phyloP scores from a whole-genome alignment of 768 basidiomycete species.

The Mrakia blollopis region DNA sequence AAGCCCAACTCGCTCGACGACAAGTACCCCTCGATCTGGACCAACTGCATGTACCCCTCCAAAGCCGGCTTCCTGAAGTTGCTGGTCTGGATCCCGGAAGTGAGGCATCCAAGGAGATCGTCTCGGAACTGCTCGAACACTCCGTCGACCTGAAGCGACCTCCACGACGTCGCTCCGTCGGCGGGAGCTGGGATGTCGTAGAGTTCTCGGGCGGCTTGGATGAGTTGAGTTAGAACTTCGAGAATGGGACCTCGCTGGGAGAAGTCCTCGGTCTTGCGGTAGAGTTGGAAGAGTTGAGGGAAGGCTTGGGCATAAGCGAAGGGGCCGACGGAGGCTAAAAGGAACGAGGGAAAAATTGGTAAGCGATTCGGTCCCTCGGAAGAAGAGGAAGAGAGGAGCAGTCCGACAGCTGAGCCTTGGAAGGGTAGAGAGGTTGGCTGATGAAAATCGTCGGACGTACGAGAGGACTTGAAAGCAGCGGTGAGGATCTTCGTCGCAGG shows the following conservation, averaged over 20 bases:
- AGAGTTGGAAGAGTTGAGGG: slow-evolving; percentile 71
- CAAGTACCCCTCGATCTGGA: slow-evolving; percentile 61
- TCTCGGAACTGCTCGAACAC: slow-evolving; percentile 64
- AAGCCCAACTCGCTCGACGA: slow-evolving; percentile 70
- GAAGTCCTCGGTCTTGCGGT: slow-evolving; percentile 52
- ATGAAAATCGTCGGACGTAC: slow-evolving; percentile 50
- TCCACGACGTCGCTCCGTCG: slow-evolving; percentile 16
- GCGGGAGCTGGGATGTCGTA: slow-evolving; percentile 34
- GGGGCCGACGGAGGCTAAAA: slow-evolving; percentile 60
- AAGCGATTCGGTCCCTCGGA: not conserved
- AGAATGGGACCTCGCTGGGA: slow-evolving; percentile 59
- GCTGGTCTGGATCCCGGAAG: slow-evolving; percentile 28
- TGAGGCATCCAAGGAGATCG: slow-evolving; percentile 54
- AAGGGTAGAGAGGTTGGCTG: not conserved
- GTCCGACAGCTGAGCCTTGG: not conserved
- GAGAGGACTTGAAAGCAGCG: slow-evolving; percentile 67
- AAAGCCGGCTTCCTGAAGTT: slow-evolving; percentile 55
- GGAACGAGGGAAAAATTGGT: slow-evolving; percentile 1
- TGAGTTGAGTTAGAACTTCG: slow-evolving; percentile 51
- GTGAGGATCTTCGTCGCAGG: slow-evolving; percentile 80
- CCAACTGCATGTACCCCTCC: slow-evolving; percentile 60
- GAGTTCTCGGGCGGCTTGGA: slow-evolving; percentile 50
- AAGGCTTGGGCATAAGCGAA: slow-evolving; percentile 65
- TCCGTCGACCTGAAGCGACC: slow-evolving; percentile 33
- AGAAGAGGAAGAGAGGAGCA: not conserved